Evolutionary conservation across 306 rosid species (phyloP).

Genomic region (Rosa persica): DNA sequence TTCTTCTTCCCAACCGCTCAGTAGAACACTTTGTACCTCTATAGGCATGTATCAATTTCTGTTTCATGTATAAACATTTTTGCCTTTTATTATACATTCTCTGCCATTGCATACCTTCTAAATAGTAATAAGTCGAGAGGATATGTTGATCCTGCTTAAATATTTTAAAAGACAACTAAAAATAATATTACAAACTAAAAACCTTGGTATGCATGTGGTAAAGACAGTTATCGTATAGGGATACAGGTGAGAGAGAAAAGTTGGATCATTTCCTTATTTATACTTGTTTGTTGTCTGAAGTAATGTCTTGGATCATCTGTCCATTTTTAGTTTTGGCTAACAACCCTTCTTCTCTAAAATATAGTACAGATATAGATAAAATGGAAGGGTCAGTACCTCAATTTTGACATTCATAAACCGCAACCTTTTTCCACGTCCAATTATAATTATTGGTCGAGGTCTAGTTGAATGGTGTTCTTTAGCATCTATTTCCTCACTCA

Average conservation of each 20-base stretch:
- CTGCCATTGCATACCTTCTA: conserved; percentile 5
- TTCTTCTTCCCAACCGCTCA: background rate
- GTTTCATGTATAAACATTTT: background rate
- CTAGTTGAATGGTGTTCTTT: conserved; percentile 49
- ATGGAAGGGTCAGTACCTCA: conserved; percentile 60
- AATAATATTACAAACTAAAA: background rate
- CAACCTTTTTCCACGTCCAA: conserved; percentile 83
- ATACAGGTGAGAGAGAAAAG: background rate
- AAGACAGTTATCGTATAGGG: background rate
- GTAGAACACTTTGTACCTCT: conserved; percentile 3
- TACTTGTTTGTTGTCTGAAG: background rate
- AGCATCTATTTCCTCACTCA: conserved; percentile 62
- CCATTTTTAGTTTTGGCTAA: background rate
- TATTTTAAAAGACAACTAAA: background rate
- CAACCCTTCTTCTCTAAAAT: background rate
- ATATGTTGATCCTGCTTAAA: background rate
- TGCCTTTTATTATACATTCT: background rate
- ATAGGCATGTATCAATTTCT: background rate
- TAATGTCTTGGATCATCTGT: background rate
- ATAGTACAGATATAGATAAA: conserved; percentile 8
- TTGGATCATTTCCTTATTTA: background rate
- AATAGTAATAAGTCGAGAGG: background rate
- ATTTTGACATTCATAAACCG: conserved; percentile 86
- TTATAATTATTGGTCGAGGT: conserved; percentile 73
- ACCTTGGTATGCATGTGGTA: background rate